Evolutionary conservation across 768 basidiomycete genomes (phyloP).

Genomic region (Trametes cinnabarina): DNA sequence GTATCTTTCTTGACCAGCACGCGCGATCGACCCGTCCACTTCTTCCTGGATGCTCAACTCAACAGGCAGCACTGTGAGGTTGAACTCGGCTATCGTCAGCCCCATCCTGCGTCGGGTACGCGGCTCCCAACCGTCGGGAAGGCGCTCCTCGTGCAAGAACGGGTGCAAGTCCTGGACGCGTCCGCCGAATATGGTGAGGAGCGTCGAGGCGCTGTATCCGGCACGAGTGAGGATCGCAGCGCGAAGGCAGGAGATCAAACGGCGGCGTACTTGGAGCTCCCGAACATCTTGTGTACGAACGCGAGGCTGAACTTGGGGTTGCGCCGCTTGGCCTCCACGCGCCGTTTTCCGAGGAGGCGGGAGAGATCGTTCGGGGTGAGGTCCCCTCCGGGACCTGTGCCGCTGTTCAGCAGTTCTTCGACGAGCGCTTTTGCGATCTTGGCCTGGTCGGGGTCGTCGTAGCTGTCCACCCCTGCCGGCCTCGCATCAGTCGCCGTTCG

Average conservation of each 20-base stretch:
- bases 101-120: constrained; percentile 52
- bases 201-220: constrained; percentile 51
- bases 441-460: constrained; percentile 51
- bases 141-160: constrained; percentile 62
- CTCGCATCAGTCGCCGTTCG: not conserved
- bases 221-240: not conserved
- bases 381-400: constrained; percentile 49
- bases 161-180: constrained; percentile 50
- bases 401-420: constrained; percentile 54
- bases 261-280: constrained; percentile 58
- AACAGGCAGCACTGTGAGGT: constrained; percentile 34
- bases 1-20: constrained; percentile 7
- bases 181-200: constrained; percentile 68
- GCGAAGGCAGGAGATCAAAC: no score
- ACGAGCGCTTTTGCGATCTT: constrained; percentile 48
- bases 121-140: constrained; percentile 73
- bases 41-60: constrained; percentile 34
- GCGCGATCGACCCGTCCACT: constrained; percentile 9
- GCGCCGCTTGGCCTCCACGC: constrained; percentile 49
- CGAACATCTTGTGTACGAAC: constrained; percentile 59
- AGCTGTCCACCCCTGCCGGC: constrained; percentile 50
- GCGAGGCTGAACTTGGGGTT: constrained; percentile 59
- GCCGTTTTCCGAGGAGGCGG: constrained; percentile 57
- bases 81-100: constrained; percentile 58
- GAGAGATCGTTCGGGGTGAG: constrained; percentile 61